Base-by-base conservation (phyloP, 106 monocot species). In the Cymbidium sinense region DNA sequence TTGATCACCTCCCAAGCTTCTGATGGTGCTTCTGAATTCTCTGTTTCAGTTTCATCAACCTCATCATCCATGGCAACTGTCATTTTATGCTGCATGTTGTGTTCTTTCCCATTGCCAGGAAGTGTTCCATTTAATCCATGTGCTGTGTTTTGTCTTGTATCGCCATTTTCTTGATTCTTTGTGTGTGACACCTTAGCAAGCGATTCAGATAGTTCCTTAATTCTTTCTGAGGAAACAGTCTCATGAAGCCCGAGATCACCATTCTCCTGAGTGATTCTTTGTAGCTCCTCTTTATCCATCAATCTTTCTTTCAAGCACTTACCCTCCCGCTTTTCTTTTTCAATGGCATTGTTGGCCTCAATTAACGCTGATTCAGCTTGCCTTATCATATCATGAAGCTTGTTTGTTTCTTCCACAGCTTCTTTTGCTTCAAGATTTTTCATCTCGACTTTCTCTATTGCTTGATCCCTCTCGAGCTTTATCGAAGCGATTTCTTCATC, bases 201-300 rank as follows among this genome's bases (percentile, higher is more conserved):
- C 37, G 81, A 78, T 33, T 61, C 70, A 29, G 87, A 70, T 9
- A 84, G 78, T 43, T 84, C 81, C 34, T 81, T 64, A 15, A 83
- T 64, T 75, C 81, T 77, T 31, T 61, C 31, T 15, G 50, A 34
- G 28, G 78, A 52, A 19, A 75, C 77, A 31, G 80, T 64, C 75
- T 87, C 81, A 73, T 70, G 83, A 12, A 62, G 70, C 3, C 78
- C 47, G 18, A 88, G 64, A 0, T 91, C 91, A 36, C 78, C 77
- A 34, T 81, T 86, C 79, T 89, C 89, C 39, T 82, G 88, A n/a
- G 62, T 73, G 20, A 92, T 77, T 31, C 85, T 89, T 79, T 89
- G 91, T 43, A 86, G 54, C 35, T 86, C 89, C 81, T 89, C 88
- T 67, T 79, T 83, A 70, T 87, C 88, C 39, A 85, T 47, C 25